phyloP scores from a whole-genome alignment of 2,329 filamentous ascomycete species.

The Fusarium sp. region DNA sequence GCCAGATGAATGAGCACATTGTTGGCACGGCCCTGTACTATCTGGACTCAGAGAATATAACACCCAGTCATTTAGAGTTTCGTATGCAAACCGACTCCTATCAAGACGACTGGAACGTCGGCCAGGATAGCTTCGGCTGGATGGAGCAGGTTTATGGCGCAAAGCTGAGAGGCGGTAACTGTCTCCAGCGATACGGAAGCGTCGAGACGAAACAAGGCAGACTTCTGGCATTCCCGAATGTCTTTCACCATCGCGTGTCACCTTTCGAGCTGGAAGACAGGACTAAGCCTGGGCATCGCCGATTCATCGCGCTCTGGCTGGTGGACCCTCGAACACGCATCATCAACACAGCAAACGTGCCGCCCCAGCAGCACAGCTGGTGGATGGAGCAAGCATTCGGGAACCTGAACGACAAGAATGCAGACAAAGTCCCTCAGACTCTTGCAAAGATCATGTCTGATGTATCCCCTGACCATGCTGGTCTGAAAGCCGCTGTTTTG shows the following conservation, averaged over 20 bases:
- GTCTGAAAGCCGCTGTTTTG: constrained; percentile 3
- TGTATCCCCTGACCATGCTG: not conserved
- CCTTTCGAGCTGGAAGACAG: constrained; percentile 62
- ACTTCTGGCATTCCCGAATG: constrained; percentile 37
- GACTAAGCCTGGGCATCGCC: constrained; percentile 63
- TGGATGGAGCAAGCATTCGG: constrained; percentile 43
- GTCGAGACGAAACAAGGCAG: constrained; percentile 38
- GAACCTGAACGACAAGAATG: not conserved
- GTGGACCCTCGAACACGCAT: constrained; percentile 62
- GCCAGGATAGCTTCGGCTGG: constrained; percentile 2
- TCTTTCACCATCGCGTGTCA: constrained; percentile 40
- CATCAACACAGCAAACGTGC: constrained; percentile 53
- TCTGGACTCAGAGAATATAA: constrained; percentile 43
- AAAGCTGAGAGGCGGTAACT: accelerated
- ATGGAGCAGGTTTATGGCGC: constrained; percentile 33
- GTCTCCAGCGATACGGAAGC: constrained; percentile 36
- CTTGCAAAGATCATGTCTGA: constrained; percentile 14
- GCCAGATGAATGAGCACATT: constrained; percentile 50
- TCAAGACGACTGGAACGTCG: not conserved
- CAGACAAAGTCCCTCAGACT: not conserved
- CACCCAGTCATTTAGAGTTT: constrained; percentile 36
- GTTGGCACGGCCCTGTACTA: constrained; percentile 49
- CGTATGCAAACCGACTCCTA: constrained; percentile 28
- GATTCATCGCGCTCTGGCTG: constrained; percentile 66
- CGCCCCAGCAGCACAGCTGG: constrained; percentile 52